phyloP scores from a whole-genome alignment of 2,329 filamentous ascomycete species.

The Trichoderma asperellum region DNA sequence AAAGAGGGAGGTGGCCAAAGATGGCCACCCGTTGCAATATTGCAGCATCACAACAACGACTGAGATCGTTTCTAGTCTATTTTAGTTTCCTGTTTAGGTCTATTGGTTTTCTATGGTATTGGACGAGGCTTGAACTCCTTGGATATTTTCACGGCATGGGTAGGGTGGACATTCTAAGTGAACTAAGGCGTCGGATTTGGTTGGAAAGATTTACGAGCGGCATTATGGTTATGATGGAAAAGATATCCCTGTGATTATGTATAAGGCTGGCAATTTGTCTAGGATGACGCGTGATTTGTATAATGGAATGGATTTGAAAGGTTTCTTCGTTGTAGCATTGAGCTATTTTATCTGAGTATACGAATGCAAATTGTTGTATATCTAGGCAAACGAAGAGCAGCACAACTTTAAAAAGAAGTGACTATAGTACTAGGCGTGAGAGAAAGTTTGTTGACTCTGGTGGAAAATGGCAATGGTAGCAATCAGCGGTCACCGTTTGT shows the following conservation, averaged over 20 bases:
- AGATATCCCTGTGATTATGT: slow-evolving; percentile 24
- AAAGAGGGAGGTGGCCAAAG: not conserved
- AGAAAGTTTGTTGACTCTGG: not conserved
- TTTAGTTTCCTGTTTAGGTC: not conserved
- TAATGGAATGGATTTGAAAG: not conserved
- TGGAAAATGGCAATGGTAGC: not conserved
- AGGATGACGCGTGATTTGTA: slow-evolving; percentile 6
- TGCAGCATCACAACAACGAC: not conserved
- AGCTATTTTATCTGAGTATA: not conserved
- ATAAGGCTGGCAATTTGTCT: slow-evolving; percentile 13
- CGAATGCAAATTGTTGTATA: slow-evolving; percentile 5
- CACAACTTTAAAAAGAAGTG: not conserved
- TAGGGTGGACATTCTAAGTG: not conserved
- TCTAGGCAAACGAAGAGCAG: not conserved
- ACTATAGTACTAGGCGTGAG: not conserved
- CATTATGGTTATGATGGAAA: slow-evolving; percentile 26
- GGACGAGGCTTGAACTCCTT: not conserved
- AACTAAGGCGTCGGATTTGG: slow-evolving; percentile 15
- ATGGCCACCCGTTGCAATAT: slow-evolving; percentile 1
- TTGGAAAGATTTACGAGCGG: slow-evolving; percentile 15
- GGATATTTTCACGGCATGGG: slow-evolving; percentile 6
- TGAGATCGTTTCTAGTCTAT: not conserved
- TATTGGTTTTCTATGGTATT: slow-evolving; percentile 19
- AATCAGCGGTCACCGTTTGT: not conserved
- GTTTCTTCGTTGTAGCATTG: not conserved